Percentiles rank a stretch among this genome's conserved stretches.
phyloP scores from a whole-genome alignment of 225 moss, liverwort and hornwort genomes.

The Sphagnum tenellum region DNA sequence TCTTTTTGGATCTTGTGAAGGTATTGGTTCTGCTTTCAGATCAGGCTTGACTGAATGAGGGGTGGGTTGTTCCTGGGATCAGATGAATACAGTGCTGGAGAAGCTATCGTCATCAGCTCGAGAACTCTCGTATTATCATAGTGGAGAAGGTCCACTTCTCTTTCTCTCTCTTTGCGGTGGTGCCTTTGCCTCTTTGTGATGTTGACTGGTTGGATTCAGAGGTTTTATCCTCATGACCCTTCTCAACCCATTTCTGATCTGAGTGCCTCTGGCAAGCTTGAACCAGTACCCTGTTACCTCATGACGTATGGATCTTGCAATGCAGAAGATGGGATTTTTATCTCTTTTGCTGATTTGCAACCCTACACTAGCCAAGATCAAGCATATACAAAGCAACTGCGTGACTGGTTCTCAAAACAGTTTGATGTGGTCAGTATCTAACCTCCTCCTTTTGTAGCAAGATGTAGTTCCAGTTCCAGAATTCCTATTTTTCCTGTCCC shows the following conservation, averaged over 20 bases:
- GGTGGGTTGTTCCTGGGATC: background rate
- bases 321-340: constrained; percentile 68
- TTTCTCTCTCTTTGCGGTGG: background rate
- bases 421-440: constrained; percentile 46
- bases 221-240: too few species aligned
- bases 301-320: background rate
- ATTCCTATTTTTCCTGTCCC: too few species aligned
- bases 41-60: background rate
- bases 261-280: too few species aligned
- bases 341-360: constrained; percentile 85
- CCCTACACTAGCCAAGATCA: constrained; percentile 78
- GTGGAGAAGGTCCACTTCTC: constrained; percentile 53
- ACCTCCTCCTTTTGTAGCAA: too few species aligned
- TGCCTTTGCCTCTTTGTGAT: background rate
- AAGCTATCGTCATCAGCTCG: constrained; percentile 79
- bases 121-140: constrained; percentile 82
- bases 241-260: background rate
- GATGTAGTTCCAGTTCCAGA: too few species aligned
- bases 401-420: constrained; percentile 91
- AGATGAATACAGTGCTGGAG: constrained; percentile 82
- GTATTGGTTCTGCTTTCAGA: background rate
- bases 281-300: too few species aligned
- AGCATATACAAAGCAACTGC: constrained; percentile 74
- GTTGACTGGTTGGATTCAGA: background rate
- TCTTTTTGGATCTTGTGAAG: background rate